These are phyloP conservation scores for Pontederia paniculata DNA, from an alignment of 176 grass and related monocot genomes.

Conservation along the genomic window DNA sequence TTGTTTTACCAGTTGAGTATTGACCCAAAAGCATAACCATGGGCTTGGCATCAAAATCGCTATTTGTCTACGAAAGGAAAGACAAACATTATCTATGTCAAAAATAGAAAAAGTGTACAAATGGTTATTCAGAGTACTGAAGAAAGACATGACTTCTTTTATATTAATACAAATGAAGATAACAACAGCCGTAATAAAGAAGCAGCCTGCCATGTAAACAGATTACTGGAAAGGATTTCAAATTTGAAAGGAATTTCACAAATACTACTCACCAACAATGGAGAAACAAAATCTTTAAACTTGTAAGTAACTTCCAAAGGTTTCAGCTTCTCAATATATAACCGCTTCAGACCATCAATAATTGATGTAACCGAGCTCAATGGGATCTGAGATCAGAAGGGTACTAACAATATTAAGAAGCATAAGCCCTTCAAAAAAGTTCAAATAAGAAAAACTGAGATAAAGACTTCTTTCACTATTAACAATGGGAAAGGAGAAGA, in stretches of 20 bases:
- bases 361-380: constrained; percentile 84
- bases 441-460: not conserved
- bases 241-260: too few relatives aligned
- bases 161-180: too few relatives aligned
- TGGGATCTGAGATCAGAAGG: constrained; percentile 43
- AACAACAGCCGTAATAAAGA: too few relatives aligned
- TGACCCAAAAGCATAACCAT: constrained; percentile 99
- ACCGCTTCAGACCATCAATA: constrained; percentile 73
- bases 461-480: too few relatives aligned
- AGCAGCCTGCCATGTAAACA: too few relatives aligned
- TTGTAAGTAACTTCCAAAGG: constrained; percentile 93
- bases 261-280: constrained; percentile 44
- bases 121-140: too few relatives aligned
- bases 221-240: too few relatives aligned
- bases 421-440: not conserved
- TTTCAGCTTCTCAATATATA: constrained; percentile 91
- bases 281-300: constrained; percentile 94
- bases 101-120: too few relatives aligned
- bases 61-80: constrained; percentile 54
- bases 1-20: constrained; percentile 96
- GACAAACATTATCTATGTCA: constrained; percentile 8
- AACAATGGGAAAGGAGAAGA: too few relatives aligned
- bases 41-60: constrained; percentile 96
- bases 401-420: constrained; percentile 6
- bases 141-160: too few relatives aligned